Conservation (phyloP, 2,329 filamentous ascomycete genomes). For the Colletotrichum noveboracense region DNA sequence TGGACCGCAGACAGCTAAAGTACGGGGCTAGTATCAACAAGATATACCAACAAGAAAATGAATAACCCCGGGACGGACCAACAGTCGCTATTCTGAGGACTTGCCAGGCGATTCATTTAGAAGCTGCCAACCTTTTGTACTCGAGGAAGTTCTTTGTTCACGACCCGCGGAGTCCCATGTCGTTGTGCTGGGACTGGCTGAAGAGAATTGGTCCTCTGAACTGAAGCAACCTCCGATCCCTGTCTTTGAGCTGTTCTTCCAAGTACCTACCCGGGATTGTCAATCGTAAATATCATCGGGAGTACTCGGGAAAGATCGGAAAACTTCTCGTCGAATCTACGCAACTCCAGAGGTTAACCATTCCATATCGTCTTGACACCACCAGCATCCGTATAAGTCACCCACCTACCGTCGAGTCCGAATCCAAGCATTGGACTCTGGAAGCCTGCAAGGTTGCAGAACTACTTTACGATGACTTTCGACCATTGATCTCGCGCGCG, state of each 20-base stretch:
- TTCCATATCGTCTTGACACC: rapidly evolving
- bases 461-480: background rate
- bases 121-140: background rate
- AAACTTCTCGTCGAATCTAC: background rate
- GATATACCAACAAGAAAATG: background rate
- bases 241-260: background rate
- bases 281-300: rapidly evolving
- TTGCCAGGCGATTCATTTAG: background rate
- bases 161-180: background rate
- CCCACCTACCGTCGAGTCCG: background rate
- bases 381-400: background rate
- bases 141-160: rapidly evolving
- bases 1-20: background rate
- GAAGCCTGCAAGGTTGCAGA: background rate
- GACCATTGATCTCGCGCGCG: background rate
- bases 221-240: background rate
- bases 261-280: rapidly evolving
- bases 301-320: background rate
- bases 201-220: background rate
- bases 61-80: background rate
- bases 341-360: background rate
- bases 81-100: background rate
- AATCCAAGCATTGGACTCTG: background rate
- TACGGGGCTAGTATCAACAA: background rate
- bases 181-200: background rate